Percentiles rank a stretch among this genome's conserved stretches.
Conservation (phyloP, 2,329 filamentous ascomycete species). For the Leptodontidium sp. region DNA sequence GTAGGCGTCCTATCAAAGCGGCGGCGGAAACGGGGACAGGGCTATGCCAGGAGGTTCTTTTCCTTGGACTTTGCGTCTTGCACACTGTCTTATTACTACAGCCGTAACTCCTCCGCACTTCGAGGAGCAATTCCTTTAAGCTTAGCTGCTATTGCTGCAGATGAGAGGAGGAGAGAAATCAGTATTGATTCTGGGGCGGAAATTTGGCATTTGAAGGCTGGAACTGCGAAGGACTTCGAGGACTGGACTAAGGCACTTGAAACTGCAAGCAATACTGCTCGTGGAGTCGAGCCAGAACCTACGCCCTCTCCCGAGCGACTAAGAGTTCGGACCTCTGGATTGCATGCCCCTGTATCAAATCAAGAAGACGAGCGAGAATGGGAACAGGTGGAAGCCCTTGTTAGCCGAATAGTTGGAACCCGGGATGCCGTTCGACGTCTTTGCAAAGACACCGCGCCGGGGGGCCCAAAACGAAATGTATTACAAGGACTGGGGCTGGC, state of each 20-base stretch:
- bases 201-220: slow-evolving; percentile 91
- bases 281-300: slow-evolving; percentile 56
- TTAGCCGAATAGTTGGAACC: slow-evolving; percentile 86
- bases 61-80: slow-evolving; percentile 94
- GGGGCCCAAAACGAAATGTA: slow-evolving; percentile 33
- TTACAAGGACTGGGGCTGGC: slow-evolving; percentile 50
- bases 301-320: slow-evolving; percentile 43
- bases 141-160: slow-evolving; percentile 87
- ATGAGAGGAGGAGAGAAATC: slow-evolving; percentile 88
- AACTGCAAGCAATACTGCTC: slow-evolving; percentile 74
- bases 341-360: slow-evolving; percentile 37
- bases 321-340: slow-evolving; percentile 46
- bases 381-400: slow-evolving; percentile 83
- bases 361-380: slow-evolving; percentile 81
- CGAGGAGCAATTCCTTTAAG: slow-evolving; percentile 92
- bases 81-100: slow-evolving; percentile 96
- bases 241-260: slow-evolving; percentile 90
- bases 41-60: slow-evolving; percentile 92
- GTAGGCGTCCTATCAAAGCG: slow-evolving; percentile 89
- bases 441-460: slow-evolving; percentile 80
- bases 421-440: slow-evolving; percentile 87
- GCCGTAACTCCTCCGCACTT: slow-evolving; percentile 89
- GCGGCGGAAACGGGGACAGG: slow-evolving; percentile 90
- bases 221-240: slow-evolving; percentile 83
- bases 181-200: slow-evolving; percentile 97